Evolutionary conservation across 169 alveolate genomes (phyloP), one percentile per base, ranked within the genome.

Genomic region (Plasmodium gaboni): DNA sequence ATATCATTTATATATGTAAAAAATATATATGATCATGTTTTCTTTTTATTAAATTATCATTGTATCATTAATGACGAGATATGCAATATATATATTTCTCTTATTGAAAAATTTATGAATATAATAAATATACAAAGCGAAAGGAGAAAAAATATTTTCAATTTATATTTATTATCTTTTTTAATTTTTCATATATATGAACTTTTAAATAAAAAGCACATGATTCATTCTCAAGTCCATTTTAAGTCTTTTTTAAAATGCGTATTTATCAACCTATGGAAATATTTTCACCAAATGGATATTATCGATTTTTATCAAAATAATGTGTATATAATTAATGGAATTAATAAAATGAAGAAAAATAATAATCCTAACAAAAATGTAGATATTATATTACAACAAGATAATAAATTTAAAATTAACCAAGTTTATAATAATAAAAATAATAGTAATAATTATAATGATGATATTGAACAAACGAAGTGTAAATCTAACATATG

Each of bases 21-120:
- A 68, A 60, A 71, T 71, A 46, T 86, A 19, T 86, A 71, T 67
- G 92, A 86, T 53, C 42, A 86, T 17, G 17, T 71, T n/a, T 86
- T 86, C 48, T 86, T 86, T 71, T 26, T 86, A 48, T 67, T 86
- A 51, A 65, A 80, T 80, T 26, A 48, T 69, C 72, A 80, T 13
- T 26, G 57, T 22, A 50, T 67, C 13, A 12, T 17, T 1, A 80
- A 53, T 53, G 85, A 80, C 57, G 53, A 72, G 8, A 26, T 68
- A 53, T 53, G 60, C 13, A 80, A 65, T 57, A 68, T 68, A 17
- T 80, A 68, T 59, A 68, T 48, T 13, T 68, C 80, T 2, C 53
- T 80, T n/a, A 63, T 67, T 19, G 17, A 44, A 1, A 60, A 24
- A 15, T 80, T 67, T 68, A 80, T 80, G 83, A 38, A 28, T 32